These are phyloP conservation scores for Dactylonectria macrodidyma DNA, from an alignment of 2,329 filamentous ascomycete species.

Conservation along the genomic window DNA sequence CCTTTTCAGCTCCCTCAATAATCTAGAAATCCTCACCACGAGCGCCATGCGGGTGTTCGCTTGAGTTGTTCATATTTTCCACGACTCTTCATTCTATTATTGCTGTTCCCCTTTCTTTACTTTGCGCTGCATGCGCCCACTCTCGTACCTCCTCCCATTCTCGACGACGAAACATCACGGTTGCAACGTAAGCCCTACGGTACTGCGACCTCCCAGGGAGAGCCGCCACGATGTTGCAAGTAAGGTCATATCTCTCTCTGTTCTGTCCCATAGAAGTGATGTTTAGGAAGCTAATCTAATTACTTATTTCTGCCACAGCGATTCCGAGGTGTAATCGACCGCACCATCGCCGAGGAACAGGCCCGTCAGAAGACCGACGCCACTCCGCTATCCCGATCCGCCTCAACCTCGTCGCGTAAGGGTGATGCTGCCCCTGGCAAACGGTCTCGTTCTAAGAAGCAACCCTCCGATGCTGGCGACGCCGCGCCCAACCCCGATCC, in stretches of 20 bases:
- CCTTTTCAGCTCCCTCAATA: slow-evolving; percentile 12
- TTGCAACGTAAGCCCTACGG: slow-evolving; percentile 14
- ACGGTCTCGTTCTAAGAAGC: slow-evolving; percentile 58
- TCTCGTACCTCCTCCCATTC: background rate
- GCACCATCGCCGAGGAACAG: slow-evolving; percentile 92
- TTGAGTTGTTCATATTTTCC: slow-evolving; percentile 5
- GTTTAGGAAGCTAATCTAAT: background rate
- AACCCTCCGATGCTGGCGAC: slow-evolving; percentile 55
- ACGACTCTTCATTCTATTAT: background rate
- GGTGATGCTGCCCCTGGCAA: slow-evolving; percentile 54
- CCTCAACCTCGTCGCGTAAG: slow-evolving; percentile 56
- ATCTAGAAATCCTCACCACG: slow-evolving; percentile 1
- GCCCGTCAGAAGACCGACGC: slow-evolving; percentile 77
- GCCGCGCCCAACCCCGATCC: slow-evolving; percentile 78
- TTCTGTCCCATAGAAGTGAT: background rate
- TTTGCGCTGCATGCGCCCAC: slow-evolving; percentile 22
- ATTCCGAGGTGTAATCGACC: slow-evolving; percentile 88
- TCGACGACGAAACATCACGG: slow-evolving; percentile 7
- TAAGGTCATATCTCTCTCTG: slow-evolving; percentile 6
- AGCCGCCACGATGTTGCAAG: slow-evolving; percentile 32
- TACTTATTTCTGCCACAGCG: slow-evolving; percentile 64
- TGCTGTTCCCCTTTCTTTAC: background rate
- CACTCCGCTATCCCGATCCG: slow-evolving; percentile 57
- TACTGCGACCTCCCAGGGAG: background rate
- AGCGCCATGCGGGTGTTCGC: slow-evolving; percentile 25